Evolutionary conservation across 176 grass and related monocot species (phyloP), one percentile per base, ranked within the genome.

Genomic region (Bothriochloa decipiens): DNA sequence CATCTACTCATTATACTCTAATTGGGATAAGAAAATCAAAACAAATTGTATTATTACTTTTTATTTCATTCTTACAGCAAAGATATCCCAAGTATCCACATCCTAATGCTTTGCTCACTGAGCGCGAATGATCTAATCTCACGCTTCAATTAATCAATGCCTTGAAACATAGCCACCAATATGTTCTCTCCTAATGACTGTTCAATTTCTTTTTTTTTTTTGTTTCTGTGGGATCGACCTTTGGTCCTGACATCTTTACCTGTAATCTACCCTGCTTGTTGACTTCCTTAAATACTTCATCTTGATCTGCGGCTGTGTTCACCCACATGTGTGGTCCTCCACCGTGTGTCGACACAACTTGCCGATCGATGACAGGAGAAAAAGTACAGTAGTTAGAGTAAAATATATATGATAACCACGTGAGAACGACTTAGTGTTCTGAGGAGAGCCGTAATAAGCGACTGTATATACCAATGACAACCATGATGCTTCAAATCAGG

Each of bases 291-390:
- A 1, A 35, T 25, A 23, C 4, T 8, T 25, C 7, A 43, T 43
- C 5, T 6, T 42, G 41, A 46, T 72, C 49, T 52, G 16, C n/a
- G 40, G 40, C 70, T 27, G 27, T 9, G 66, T 4, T 5, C 39
- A 72, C 39, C 14, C 11, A 41, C 76, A 41, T 45, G 39, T 78
- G 77, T 79, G 61, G 61, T 79, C 61, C 61, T n/a, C n/a, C n/a
- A 47, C 16, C 26, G 12, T 20, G 2, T 66, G 11, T 32, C 20
- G 28, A 29, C 18, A 46, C 39, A 55, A 55, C 18, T 55, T 55
- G 53, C 41, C 3, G 40, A 33, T 79, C 60, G 16, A 29, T 39
- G 17, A 66, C 17, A 18, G 41, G 13, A 65, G 10, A 33, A 14
- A 20, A 65, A 67, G 58, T 12, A 8, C 53, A 15, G 9, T 47